These are phyloP conservation scores for Avena insularis DNA, from an alignment of 176 grass and related monocot species.

Conservation along the genomic window DNA sequence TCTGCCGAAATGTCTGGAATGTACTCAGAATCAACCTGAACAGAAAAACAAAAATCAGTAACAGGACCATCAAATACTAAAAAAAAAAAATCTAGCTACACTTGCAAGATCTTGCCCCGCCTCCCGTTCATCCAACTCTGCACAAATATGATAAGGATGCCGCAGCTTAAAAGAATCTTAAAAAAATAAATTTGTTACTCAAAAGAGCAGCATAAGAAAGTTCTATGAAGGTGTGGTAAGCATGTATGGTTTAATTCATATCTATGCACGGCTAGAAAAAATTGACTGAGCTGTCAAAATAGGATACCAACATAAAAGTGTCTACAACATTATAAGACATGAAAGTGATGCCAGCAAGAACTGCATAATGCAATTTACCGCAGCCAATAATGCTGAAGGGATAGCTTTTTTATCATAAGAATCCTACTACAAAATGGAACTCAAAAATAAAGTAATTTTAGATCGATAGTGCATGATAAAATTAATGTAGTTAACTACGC, in stretches of 20 bases:
- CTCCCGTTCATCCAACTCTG: too few species aligned
- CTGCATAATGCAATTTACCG: slow-evolving; percentile 14
- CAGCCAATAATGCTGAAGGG: background rate
- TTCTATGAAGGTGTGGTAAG: background rate
- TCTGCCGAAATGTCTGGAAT: slow-evolving; percentile 82
- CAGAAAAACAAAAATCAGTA: background rate
- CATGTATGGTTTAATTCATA: slow-evolving; percentile 7
- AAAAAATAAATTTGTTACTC: background rate
- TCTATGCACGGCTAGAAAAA: slow-evolving; percentile 6
- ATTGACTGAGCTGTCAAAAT: background rate
- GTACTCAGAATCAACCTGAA: slow-evolving; percentile 72
- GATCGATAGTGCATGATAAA: background rate
- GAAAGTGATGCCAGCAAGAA: background rate
- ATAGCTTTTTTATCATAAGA: background rate
- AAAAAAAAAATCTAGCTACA: background rate
- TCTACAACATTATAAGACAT: background rate
- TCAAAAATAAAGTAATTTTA: slow-evolving; percentile 7
- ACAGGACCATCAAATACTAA: slow-evolving; percentile 16
- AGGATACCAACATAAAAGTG: background rate
- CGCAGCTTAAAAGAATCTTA: background rate
- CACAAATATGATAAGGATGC: background rate
- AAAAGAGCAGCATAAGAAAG: background rate
- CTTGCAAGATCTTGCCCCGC: background rate
- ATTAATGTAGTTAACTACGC: slow-evolving; percentile 12
- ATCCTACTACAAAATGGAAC: slow-evolving; percentile 24